A percentile compares a stretch with the other conserved stretches of the same genome.
These are phyloP conservation scores for Ustanciosporium gigantosporum DNA, from an alignment of 1,284 basidiomycete species.

Conservation along the genomic window DNA sequence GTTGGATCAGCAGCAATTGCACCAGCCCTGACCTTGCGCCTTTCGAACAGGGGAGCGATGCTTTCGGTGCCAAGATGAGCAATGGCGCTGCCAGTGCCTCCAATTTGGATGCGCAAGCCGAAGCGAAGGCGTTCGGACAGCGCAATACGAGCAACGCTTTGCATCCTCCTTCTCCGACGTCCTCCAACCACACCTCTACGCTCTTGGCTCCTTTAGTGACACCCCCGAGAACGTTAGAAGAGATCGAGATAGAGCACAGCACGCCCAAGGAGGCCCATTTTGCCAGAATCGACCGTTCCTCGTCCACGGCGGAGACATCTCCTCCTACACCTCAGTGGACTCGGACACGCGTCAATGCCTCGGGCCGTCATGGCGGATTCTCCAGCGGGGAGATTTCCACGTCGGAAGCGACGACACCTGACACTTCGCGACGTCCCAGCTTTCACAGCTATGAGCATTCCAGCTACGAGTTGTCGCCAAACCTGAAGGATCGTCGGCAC, in stretches of 20 bases:
- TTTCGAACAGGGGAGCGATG: conserved; percentile 6
- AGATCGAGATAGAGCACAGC: conserved; percentile 15
- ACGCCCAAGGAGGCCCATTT: conserved; percentile 19
- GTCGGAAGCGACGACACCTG: conserved; percentile 31
- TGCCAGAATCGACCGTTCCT: conserved; percentile 18
- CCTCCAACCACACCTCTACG: too few relatives aligned
- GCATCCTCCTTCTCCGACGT: too few relatives aligned
- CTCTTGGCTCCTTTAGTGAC: too few relatives aligned
- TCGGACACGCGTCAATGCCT: too few relatives aligned
- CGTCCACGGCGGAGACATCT: conserved; percentile 35
- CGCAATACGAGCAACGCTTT: too few relatives aligned
- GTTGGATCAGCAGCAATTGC: conserved; percentile 47
- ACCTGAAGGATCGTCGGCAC: background rate
- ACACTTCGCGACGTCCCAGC: conserved; percentile 33
- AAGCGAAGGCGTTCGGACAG: too few relatives aligned
- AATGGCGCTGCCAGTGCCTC: too few relatives aligned
- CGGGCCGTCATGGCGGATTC: too few relatives aligned
- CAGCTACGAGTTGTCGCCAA: background rate
- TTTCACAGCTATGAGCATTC: conserved; percentile 4
- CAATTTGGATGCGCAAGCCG: too few relatives aligned
- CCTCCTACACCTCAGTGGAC: too few relatives aligned
- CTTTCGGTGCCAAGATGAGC: too few relatives aligned
- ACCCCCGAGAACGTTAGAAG: too few relatives aligned
- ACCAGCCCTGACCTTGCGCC: conserved; percentile 40
- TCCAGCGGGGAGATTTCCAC: background rate